Evolutionary conservation across 2,329 filamentous ascomycete genomes (phyloP).

Genomic region (Apiospora hydei): DNA sequence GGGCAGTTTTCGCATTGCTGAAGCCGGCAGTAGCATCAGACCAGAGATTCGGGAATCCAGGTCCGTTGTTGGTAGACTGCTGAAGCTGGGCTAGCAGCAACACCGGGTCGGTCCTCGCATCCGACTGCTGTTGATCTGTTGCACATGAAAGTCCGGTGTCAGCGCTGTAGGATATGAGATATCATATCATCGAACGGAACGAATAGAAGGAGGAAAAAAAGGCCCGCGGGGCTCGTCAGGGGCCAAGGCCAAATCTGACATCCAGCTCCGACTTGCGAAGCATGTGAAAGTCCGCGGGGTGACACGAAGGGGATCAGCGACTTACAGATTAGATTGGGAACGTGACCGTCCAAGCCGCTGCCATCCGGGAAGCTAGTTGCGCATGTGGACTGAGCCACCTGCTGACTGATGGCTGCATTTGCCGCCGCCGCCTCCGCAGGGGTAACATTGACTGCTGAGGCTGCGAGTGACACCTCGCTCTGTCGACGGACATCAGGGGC

Average conservation of each 20-base stretch:
- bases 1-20: constrained; percentile 48
- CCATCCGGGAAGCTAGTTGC: constrained; percentile 31
- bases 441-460: constrained; percentile 32
- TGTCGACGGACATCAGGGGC: constrained; percentile 35
- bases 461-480: constrained; percentile 35
- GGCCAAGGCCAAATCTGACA: background rate
- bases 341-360: constrained; percentile 49
- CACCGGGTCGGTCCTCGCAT: constrained; percentile 41
- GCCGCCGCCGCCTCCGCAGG: constrained; percentile 39
- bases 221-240: background rate
- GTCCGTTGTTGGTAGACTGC: constrained; percentile 35
- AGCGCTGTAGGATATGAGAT: constrained; percentile 21
- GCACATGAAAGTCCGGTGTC: constrained; percentile 40
- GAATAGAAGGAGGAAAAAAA: background rate
- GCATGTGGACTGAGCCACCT: constrained; percentile 25
- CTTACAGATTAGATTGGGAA: constrained; percentile 59
- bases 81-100: constrained; percentile 42
- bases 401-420: constrained; percentile 28
- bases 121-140: constrained; percentile 40
- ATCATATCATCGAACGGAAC: background rate
- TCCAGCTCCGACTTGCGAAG: constrained; percentile 7
- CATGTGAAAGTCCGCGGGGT: constrained; percentile 38
- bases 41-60: constrained; percentile 43
- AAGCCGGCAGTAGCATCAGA: constrained; percentile 43
- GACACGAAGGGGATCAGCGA: constrained; percentile 31